Evolutionary conservation across 2,329 filamentous ascomycete genomes (phyloP), one percentile per base, ranked within the genome.

Genomic region (Leptographium galeiforme): DNA sequence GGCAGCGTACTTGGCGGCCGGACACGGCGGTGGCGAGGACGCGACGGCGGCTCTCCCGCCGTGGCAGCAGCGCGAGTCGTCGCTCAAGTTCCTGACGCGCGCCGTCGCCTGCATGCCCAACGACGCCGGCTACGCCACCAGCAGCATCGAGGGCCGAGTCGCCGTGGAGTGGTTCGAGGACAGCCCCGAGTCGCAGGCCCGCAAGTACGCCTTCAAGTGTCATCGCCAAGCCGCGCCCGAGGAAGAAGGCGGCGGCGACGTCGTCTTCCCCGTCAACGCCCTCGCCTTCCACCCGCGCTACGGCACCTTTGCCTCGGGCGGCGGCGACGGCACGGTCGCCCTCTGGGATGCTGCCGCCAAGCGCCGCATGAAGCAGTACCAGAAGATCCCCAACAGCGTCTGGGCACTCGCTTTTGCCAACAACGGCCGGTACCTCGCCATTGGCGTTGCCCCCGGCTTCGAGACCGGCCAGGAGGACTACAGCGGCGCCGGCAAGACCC

Each of bases 161-260:
- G 91, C 90, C 0, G 93, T 98, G 1, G 93, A 98, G 68, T 97
- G 90, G 88, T 97, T 98, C 66, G 93, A 97, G 64, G 87, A 93
- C 16, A 87, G 82, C 6, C 74, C 82, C 44, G 87, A 91, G 67
- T 90, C 87, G 5, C 90, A 97, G 70, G 85, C 87, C 41, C 81
- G 90, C 60, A 97, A 96, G 68, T 98, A 97, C 67, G 93, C 93
- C 14, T 98, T 98, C 79, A 98, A 98, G 69, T 98, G 93, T 69
- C 93, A 98, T 69, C 81, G 93, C 6, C 88, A 95, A 67, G 77
- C 82, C 1, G 76, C 74, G 11, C 69, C 79, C 2, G 77, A 83
- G 43, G 75, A 76, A 11, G 77, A 78, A 52, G 77, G 77, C 45
- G 81, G 81, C 50, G 81, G 76, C 34, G 90, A 95, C 62, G 77